These are phyloP conservation scores for Pseudoturritis turrita DNA, from an alignment of 345 rosid genomes.

Conservation along the genomic window DNA sequence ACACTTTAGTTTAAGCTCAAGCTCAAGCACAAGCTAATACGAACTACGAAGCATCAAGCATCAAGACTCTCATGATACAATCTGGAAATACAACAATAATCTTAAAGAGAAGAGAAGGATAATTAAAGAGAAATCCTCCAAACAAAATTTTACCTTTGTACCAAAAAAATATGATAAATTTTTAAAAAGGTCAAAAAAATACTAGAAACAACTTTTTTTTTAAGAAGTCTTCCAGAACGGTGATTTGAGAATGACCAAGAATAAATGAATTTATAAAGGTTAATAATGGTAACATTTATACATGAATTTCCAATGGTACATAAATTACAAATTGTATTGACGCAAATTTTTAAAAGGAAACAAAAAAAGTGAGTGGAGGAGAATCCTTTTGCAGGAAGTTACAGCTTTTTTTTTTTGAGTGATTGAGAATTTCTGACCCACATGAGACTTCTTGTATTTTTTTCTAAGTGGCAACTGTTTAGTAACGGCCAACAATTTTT, in stretches of 20 bases:
- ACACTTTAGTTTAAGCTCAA: too few relatives aligned
- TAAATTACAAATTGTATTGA: conserved; percentile 48
- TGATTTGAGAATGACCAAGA: not conserved
- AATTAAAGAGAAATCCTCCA: too few relatives aligned
- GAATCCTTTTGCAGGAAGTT: conserved; percentile 1
- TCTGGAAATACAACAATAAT: too few relatives aligned
- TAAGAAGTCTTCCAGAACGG: too few relatives aligned
- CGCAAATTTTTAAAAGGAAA: conserved; percentile 11
- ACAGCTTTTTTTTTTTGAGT: not conserved
- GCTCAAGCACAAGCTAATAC: too few relatives aligned
- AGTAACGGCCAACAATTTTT: not conserved
- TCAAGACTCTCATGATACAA: too few relatives aligned
- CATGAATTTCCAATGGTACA: conserved; percentile 49
- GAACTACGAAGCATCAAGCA: too few relatives aligned
- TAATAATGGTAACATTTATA: not conserved
- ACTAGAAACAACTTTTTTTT: too few relatives aligned
- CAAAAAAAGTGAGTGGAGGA: conserved; percentile 43
- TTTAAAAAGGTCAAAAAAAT: too few relatives aligned
- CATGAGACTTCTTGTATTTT: not conserved
- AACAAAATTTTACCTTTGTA: too few relatives aligned
- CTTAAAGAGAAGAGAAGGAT: too few relatives aligned
- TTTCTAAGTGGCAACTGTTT: conserved; percentile 4
- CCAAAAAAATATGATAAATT: too few relatives aligned
- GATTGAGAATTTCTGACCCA: not conserved
- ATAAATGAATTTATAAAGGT: conserved; percentile 4